Conservation (phyloP, 2,329 filamentous ascomycete species). For the Ophiostoma ulmi region DNA sequence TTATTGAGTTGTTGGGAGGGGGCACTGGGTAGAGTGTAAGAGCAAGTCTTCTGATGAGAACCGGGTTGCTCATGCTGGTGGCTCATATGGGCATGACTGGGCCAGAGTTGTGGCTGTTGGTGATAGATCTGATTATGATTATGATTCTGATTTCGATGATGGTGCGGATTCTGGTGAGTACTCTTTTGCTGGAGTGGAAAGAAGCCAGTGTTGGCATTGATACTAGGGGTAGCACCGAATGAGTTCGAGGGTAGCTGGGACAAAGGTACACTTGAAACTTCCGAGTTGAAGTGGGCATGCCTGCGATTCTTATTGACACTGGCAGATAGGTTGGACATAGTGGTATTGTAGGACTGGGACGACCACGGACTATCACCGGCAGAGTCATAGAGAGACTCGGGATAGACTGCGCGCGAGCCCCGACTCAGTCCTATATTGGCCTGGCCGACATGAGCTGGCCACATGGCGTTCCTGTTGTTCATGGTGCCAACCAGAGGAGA, state of each 20-base stretch:
- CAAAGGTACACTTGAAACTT: neutral
- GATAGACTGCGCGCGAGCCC: neutral
- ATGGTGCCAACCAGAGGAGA: neutral
- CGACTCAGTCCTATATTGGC: neutral
- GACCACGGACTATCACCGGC: neutral
- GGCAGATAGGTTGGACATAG: neutral
- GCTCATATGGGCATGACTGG: neutral
- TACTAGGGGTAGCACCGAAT: neutral
- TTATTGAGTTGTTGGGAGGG: neutral
- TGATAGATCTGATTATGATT: neutral
- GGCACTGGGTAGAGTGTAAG: neutral
- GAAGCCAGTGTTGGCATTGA: neutral
- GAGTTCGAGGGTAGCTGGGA: neutral
- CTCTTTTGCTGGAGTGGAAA: neutral
- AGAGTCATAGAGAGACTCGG: neutral
- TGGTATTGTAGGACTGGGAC: neutral
- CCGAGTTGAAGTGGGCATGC: neutral
- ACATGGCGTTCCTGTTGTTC: neutral
- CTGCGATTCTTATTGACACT: neutral
- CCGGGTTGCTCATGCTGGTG: neutral
- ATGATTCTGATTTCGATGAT: neutral
- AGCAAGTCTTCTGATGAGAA: neutral
- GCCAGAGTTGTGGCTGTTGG: neutral
- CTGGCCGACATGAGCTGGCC: neutral
- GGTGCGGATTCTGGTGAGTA: neutral